A percentile compares a stretch with the other conserved stretches of the same genome.
phyloP scores from a whole-genome alignment of 768 basidiomycete species.

The Boletus patriciae region DNA sequence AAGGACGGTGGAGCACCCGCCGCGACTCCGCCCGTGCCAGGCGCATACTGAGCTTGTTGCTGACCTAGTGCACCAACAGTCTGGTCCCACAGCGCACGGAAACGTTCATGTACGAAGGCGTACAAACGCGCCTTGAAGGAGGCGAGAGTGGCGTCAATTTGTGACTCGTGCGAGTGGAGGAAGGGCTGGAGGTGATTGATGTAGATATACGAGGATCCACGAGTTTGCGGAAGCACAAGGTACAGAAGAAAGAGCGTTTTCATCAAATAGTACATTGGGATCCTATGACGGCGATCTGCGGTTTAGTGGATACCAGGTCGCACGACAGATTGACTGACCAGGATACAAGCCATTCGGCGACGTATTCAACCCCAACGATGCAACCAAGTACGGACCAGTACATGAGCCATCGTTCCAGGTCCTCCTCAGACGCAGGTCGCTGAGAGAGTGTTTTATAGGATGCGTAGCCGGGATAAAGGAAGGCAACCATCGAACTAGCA shows the following conservation, averaged over 20 bases:
- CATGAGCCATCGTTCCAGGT: conserved; percentile 94
- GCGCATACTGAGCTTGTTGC: conserved; percentile 27
- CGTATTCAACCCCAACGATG: conserved; percentile 77
- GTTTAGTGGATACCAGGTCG: conserved; percentile 8
- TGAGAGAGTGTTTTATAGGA: conserved; percentile 94
- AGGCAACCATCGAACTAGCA: conserved; percentile 66
- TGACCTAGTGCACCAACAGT: conserved; percentile 51
- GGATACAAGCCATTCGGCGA: conserved; percentile 83
- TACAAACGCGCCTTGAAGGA: conserved; percentile 59
- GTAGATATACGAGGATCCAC: conserved; percentile 87
- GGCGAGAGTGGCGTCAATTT: conserved; percentile 82
- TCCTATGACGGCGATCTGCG: conserved; percentile 46
- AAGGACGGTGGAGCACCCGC: conserved; percentile 45
- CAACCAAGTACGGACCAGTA: conserved; percentile 93
- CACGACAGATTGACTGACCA: conserved; percentile 54
- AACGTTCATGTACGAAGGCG: conserved; percentile 61
- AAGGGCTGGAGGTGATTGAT: conserved; percentile 75
- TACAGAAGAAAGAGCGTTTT: conserved; percentile 87
- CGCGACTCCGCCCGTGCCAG: conserved; percentile 21
- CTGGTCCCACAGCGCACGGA: conserved; percentile 66
- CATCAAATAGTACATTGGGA: conserved; percentile 83
- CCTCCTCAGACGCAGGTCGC: conserved; percentile 79
- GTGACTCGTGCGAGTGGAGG: conserved; percentile 75
- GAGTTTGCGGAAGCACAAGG: conserved; percentile 86
- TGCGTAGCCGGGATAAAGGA: conserved; percentile 91